Base-by-base conservation (phyloP, 306 rosid species). In the Albizia julibrissin region DNA sequence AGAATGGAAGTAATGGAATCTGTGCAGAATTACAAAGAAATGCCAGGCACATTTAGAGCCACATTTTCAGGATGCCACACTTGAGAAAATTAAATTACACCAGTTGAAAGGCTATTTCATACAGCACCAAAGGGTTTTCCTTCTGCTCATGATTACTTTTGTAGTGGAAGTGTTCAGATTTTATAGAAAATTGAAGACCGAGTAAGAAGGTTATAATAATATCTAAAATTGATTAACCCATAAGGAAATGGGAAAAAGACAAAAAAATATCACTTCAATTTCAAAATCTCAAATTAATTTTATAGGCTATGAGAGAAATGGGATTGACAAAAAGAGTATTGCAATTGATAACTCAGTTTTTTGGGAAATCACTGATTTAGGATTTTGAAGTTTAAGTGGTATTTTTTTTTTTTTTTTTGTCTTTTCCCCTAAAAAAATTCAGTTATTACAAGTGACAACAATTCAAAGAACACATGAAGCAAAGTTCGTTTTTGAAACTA, bases 31-130 rank as follows among this genome's bases (percentile, higher is more conserved):
- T 40, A 26, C 24, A 50, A 78, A 46, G 44, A 24, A 72, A 78
- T 47, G 74, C 24, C 27, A 26, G 75, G 19, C 19, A 77, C 47
- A 10, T 74, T 77, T 61, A 69, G 49, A 61, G 67, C 74, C 62
- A 71, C 22, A 47, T 46, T 83, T 82, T 62, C 24, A 77, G 27
- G 72, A 68, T n/a, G 42, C 19, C 31, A 58, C 65, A 69, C 40
- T 66, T 67, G 44, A 50, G 27, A 82, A 70, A 37, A 83, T 40
- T 7, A 78, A 24, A 78, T 64, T 64, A 62, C 61, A 62, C 12
- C 18, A 10, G 62, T 62, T 34, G 27, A 71, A 46, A 69, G 58
- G 21, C 40, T 8, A 82, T 18, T 61, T 62, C 21, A 82, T 67
- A 13, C 14, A 74, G 21, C 54, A 81, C 68, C 22, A 47, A 22